Conservation (phyloP, 148 eudicot species). For the Silene latifolia region DNA sequence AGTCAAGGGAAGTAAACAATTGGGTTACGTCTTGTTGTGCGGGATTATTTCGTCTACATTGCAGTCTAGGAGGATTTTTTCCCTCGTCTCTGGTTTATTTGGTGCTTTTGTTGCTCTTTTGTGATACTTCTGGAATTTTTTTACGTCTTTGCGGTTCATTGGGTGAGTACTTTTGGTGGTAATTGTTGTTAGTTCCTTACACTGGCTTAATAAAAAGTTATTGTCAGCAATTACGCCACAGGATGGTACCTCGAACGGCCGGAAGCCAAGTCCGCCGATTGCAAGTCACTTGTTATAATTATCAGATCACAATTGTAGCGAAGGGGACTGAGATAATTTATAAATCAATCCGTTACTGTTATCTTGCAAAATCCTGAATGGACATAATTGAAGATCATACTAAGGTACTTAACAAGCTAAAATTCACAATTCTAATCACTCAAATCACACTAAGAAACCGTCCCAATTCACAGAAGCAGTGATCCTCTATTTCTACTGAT, state of each 20-base stretch:
- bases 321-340: neutral
- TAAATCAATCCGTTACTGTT: neutral
- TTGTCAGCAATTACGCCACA: neutral
- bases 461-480: slow-evolving; percentile 28
- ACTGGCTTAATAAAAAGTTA: too few relatives aligned
- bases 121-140: too few relatives aligned
- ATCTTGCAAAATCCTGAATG: neutral
- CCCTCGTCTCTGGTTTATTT: neutral
- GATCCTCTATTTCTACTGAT: slow-evolving; percentile 47
- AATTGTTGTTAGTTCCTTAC: too few relatives aligned
- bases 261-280: neutral
- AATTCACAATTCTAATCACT: slow-evolving; percentile 6
- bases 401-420: neutral
- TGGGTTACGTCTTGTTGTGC: too few relatives aligned
- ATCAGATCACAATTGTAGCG: neutral
- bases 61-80: neutral
- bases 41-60: neutral
- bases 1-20: too few relatives aligned
- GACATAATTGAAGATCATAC: neutral
- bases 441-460: slow-evolving; percentile 17
- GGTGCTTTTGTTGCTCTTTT: too few relatives aligned
- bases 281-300: neutral
- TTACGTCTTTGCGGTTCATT: too few relatives aligned
- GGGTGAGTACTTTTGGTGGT: too few relatives aligned
- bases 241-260: neutral